Conservation (phyloP, 2,329 filamentous ascomycete genomes). For the Cadophora sp. region DNA sequence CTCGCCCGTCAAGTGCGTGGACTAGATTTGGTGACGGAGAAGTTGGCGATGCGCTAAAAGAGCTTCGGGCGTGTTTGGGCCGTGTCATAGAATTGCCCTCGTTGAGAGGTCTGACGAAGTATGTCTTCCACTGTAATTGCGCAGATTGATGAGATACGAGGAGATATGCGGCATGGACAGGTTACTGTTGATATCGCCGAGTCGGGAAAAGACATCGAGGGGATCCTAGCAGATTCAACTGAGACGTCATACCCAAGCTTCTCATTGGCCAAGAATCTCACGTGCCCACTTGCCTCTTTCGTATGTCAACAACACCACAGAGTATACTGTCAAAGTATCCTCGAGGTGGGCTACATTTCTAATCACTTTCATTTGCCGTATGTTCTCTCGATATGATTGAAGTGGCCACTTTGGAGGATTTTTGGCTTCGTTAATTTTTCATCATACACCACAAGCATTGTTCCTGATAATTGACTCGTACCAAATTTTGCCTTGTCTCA, state of each 20-base stretch:
- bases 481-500: too few species aligned
- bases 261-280: constrained; percentile 16
- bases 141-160: background rate
- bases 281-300: constrained; percentile 18
- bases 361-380: too few species aligned
- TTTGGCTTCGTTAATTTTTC: too few species aligned
- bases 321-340: background rate
- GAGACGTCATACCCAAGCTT: constrained; percentile 12
- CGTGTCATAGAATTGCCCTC: background rate
- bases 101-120: background rate
- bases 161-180: background rate
- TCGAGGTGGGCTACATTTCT: too few species aligned
- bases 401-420: too few species aligned
- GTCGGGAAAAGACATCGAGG: background rate
- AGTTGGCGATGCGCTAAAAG: constrained; percentile 15
- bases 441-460: too few species aligned
- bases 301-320: constrained; percentile 2
- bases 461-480: too few species aligned
- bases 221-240: constrained; percentile 1
- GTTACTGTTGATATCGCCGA: background rate
- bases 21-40: constrained; percentile 11
- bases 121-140: background rate
- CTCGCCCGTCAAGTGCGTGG: background rate
- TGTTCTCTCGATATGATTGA: too few species aligned
- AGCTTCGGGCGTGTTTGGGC: background rate